A percentile compares a stretch with the other conserved stretches of the same genome.
Evolutionary conservation across 2,329 filamentous ascomycete genomes (phyloP).

Genomic region (Madurella fahalii): DNA sequence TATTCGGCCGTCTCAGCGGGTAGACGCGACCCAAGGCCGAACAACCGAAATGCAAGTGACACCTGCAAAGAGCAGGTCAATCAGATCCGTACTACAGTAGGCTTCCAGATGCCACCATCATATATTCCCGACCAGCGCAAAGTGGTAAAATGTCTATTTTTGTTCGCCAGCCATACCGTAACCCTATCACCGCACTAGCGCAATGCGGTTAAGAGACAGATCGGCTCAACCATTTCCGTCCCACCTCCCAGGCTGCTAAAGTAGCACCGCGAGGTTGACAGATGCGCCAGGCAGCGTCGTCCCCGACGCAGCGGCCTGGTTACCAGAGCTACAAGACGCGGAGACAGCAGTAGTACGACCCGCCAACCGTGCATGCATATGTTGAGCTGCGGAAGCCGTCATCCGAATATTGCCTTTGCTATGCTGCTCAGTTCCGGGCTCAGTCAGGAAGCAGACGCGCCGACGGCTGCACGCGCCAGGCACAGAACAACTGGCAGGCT

Average conservation of each 20-base stretch:
- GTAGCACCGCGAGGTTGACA: too few species aligned
- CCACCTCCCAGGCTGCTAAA: too few species aligned
- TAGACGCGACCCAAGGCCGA: slow-evolving; percentile 12
- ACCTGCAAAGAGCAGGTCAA: neutral
- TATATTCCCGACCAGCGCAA: slow-evolving; percentile 6
- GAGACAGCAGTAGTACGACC: neutral
- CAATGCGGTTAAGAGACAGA: neutral
- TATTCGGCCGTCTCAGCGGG: slow-evolving; percentile 2
- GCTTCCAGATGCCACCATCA: neutral
- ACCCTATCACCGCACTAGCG: neutral
- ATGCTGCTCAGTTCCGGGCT: neutral
- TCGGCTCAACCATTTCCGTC: too few species aligned
- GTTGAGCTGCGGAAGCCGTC: slow-evolving; percentile 5
- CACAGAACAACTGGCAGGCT: too few species aligned
- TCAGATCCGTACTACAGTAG: neutral
- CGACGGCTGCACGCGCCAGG: neutral
- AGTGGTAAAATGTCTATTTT: slow-evolving; percentile 8
- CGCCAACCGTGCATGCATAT: too few species aligned
- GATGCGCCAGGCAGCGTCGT: neutral
- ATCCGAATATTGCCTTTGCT: slow-evolving; percentile 1
- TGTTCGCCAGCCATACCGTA: neutral
- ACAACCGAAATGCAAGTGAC: slow-evolving; percentile 14
- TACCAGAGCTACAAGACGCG: neutral
- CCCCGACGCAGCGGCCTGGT: neutral
- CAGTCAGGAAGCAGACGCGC: neutral